These are phyloP conservation scores for Komagataella populi DNA, from an alignment of 805 yeast genomes.

Conservation along the genomic window DNA sequence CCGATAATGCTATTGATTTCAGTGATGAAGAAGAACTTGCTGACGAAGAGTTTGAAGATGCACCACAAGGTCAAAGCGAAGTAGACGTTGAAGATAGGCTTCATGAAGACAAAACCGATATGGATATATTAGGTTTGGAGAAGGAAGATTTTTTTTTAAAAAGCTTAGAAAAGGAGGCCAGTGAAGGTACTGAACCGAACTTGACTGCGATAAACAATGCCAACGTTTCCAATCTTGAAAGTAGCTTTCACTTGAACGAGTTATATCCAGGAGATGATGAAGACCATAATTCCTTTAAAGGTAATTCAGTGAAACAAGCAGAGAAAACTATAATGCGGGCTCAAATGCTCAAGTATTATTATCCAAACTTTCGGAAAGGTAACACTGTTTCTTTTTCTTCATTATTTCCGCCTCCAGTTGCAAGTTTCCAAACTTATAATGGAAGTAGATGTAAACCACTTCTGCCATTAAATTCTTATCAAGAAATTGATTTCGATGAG, in stretches of 20 bases:
- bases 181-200: slow-evolving; percentile 14
- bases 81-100: slow-evolving; percentile 26
- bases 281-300: neutral
- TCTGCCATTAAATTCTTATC: neutral
- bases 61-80: slow-evolving; percentile 20
- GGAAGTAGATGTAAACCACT: neutral
- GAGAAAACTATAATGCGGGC: neutral
- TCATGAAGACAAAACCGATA: slow-evolving; percentile 18
- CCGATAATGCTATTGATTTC: slow-evolving; percentile 86
- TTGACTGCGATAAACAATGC: neutral
- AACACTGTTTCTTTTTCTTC: neutral
- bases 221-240: neutral
- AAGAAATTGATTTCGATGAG: neutral
- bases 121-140: slow-evolving; percentile 12
- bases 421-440: neutral
- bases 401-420: neutral
- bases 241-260: neutral
- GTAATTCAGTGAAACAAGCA: neutral
- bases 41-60: slow-evolving; percentile 49
- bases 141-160: slow-evolving; percentile 8
- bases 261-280: neutral
- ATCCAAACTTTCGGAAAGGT: neutral
- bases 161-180: slow-evolving; percentile 22
- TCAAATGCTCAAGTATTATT: neutral
- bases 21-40: slow-evolving; percentile 93